Base-by-base conservation (phyloP, 2,329 filamentous ascomycete genomes). In the Fusarium protoensiforme region DNA sequence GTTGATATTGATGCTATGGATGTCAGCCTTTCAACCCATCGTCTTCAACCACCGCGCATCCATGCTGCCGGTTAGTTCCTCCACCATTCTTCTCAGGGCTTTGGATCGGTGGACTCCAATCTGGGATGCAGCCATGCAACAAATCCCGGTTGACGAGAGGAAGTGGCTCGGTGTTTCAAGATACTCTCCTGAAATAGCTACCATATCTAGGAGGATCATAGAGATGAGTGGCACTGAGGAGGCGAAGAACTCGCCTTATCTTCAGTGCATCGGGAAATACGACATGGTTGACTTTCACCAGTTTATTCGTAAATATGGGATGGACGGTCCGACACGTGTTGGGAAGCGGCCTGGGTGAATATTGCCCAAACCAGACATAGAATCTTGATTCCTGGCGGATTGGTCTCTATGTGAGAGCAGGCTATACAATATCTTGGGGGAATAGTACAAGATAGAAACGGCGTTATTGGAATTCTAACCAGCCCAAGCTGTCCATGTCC, bases 41-140 rank as follows among this genome's bases (percentile, higher is more conserved):
- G 18, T 68, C 2, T 76, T 76, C 7, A 61, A 73, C 29, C 56
- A 60, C 7, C 73, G 65, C 6, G 64, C 54, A 7, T 61, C 71
- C 1, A 20, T 67, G 5, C 36, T 65, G 2, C 61, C 59, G 8
- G 7, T 13, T 1, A 53, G 35, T 1, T 56, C 58, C 13, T 35
- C 24, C 3, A 14, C 20, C 2, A 24, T 68, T 20, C 2, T 76
- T 0, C 20, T 71, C 0, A 48, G 60, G 4, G 64, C 64, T 2
- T 14, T 76, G 0, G 57, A 73, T n/a, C 71, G 74, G 22, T 76
- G 74, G 74, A 35, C 57, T 2, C 20, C 4, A 22, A 48, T 76
- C 2, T 76, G 73, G 73, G 2, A 2, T 0, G 11, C 31, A 7
- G 66, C 69, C 1, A 35, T 58, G 3, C 11, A 38, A 0, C 48